Evolutionary conservation across 306 rosid species (phyloP), one percentile per base, ranked within the genome.

Genomic region (Vigna reflexopilosa): DNA sequence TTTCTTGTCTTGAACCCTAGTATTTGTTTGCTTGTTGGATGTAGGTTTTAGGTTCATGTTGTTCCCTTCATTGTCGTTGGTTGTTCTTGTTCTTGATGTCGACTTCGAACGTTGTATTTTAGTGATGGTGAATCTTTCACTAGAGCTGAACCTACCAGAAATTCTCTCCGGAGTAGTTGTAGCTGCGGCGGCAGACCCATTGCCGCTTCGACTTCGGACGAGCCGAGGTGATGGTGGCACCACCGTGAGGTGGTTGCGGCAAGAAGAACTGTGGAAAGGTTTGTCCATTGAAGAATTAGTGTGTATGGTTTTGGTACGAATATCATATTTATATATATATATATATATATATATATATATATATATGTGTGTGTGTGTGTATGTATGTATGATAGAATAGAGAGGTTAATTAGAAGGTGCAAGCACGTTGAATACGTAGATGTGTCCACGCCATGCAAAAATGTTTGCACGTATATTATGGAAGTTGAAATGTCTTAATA

Each of bases 131-230:
- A 75, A 65, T 78, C 86, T 85, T 32, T 81, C 77, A 62, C 83
- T 24, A 66, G 83, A 70, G 81, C 70, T 45, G 12, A 26, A 67
- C 62, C 78, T 75, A 4, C 65, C 45, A 10, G 85, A 81, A 11
- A 34, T 20, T 38, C 73, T 83, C 44, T 73, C 82, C 0, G 64
- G 62, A 22, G 86, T 49, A 5, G 81, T 81, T 45, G 76, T 58
- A 2, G 72, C 8, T 1, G 76, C 48, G 0, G 74, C 57, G 3
- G 77, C 67, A 1, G 82, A 3, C 38, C 15, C 66, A 48, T 76
- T 69, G 0, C 87, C 86, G 6, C 94, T 88, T 58, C 76, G 75
- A 82, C 88, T 86, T n/a, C 93, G 87, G 13, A 81, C 65, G 26
- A 89, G 90, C 45, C 73, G 83, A 0, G 83, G 87, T 0, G 86